Percentiles rank a stretch among this genome's conserved stretches.
These are phyloP conservation scores for Tranzscheliella williamsii DNA, from an alignment of 1,284 basidiomycete species.

Conservation along the genomic window DNA sequence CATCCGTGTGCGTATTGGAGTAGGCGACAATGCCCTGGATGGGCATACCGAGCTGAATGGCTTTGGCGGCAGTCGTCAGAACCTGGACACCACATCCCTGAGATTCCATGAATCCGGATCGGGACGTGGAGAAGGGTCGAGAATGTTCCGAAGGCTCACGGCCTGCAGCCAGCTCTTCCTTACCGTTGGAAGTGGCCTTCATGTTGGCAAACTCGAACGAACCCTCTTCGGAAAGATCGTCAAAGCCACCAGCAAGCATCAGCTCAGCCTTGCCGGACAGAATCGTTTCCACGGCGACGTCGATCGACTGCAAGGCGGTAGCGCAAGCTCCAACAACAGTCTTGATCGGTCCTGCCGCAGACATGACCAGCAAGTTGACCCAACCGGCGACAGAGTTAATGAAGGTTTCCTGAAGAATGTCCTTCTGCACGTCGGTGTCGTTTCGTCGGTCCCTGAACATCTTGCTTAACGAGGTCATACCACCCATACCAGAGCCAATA, in stretches of 20 bases:
- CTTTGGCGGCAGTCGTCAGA: conserved; percentile 93
- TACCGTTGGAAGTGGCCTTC: conserved; percentile 97
- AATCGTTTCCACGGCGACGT: conserved; percentile 96
- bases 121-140: conserved; percentile 91
- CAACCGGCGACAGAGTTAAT: conserved; percentile 70
- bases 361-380: conserved; percentile 79
- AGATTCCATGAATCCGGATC: conserved; percentile 75
- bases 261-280: conserved; percentile 95
- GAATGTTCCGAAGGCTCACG: conserved; percentile 98
- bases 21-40: conserved; percentile 92
- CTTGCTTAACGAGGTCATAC: conserved; percentile 66
- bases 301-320: conserved; percentile 93
- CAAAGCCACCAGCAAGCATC: conserved; percentile 98
- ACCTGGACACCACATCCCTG: conserved; percentile 96
- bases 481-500: conserved; percentile 86
- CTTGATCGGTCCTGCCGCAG: conserved; percentile 80
- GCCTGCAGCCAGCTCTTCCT: conserved; percentile 96
- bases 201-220: conserved; percentile 95
- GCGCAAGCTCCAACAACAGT: conserved; percentile 98
- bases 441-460: conserved; percentile 99
- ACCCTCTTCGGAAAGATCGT: conserved; percentile 95
- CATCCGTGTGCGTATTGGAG: conserved; percentile 91
- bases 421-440: conserved; percentile 96
- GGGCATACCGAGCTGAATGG: conserved; percentile 87
- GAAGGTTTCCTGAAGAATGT: conserved; percentile 91